These are phyloP conservation scores for Naganishia onofrii DNA, from an alignment of 768 basidiomycete genomes.

Conservation along the genomic window DNA sequence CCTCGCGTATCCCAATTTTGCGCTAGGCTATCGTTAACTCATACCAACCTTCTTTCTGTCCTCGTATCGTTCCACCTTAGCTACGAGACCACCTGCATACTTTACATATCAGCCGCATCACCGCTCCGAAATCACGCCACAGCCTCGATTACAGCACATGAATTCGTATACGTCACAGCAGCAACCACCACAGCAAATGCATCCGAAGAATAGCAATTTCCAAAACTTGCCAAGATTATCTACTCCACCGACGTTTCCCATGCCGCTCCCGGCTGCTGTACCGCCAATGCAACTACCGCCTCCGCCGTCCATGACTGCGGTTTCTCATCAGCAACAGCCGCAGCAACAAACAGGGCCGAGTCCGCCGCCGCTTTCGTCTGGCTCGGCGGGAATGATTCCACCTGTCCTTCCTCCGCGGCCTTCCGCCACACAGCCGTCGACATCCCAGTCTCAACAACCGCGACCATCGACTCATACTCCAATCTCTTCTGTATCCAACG, in stretches of 20 bases:
- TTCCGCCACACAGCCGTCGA: not conserved
- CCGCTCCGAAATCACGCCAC: not conserved
- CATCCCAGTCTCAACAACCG: not conserved
- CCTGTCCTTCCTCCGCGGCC: constrained; percentile 8
- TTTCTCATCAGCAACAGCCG: constrained; percentile 1
- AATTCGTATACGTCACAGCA: not conserved
- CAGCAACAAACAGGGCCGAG: not conserved
- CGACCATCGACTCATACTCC: not conserved
- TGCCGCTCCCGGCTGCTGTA: not conserved
- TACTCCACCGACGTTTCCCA: constrained; percentile 6
- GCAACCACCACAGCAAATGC: not conserved
- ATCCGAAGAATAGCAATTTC: constrained; percentile 1
- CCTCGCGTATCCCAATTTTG: too few species aligned
- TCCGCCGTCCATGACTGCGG: not conserved
- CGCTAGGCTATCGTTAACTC: not conserved
- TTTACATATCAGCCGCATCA: not conserved
- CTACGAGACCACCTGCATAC: constrained; percentile 6
- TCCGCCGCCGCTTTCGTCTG: constrained; percentile 6
- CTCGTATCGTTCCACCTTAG: not conserved
- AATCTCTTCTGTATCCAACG: not conserved
- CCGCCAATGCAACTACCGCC: constrained; percentile 1
- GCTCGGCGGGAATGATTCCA: not conserved
- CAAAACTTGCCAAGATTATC: constrained; percentile 9
- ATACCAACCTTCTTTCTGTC: not conserved
- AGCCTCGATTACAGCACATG: constrained; percentile 2